A percentile compares a stretch with the other conserved stretches of the same genome.
Conservation (phyloP, 1,284 basidiomycete genomes). For the Cryptococcus sp. region DNA sequence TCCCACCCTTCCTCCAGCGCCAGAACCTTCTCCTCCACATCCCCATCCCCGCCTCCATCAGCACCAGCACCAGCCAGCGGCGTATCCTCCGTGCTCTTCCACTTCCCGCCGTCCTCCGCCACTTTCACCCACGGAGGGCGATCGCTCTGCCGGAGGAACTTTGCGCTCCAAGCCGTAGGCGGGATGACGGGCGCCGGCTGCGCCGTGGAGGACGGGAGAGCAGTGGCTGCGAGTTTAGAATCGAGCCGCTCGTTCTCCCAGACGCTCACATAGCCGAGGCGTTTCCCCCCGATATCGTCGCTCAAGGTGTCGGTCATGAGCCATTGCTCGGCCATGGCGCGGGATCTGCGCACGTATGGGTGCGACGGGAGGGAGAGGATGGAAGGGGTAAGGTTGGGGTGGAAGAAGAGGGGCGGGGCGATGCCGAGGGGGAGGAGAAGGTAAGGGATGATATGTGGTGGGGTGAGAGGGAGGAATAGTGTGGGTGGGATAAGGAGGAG, state of each 20-base stretch:
- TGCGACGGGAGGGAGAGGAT: conserved; percentile 25
- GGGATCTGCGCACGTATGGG: conserved; percentile 14
- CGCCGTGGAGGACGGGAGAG: conserved; percentile 9
- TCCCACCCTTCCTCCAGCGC: conserved; percentile 42
- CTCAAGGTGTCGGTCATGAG: conserved; percentile 40
- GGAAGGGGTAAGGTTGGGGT: conserved; percentile 40
- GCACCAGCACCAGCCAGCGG: not conserved
- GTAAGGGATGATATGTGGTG: conserved; percentile 36
- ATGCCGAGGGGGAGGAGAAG: conserved; percentile 44
- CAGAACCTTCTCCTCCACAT: conserved; percentile 27
- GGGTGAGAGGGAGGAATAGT: conserved; percentile 43
- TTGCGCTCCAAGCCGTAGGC: conserved; percentile 27
- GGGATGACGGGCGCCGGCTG: conserved; percentile 9
- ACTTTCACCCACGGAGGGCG: conserved; percentile 44
- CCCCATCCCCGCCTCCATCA: conserved; percentile 3
- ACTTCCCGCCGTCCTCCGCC: conserved; percentile 16
- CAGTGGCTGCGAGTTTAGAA: conserved; percentile 23
- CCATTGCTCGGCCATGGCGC: conserved; percentile 29
- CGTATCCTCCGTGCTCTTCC: conserved; percentile 19
- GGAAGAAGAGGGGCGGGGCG: conserved; percentile 40
- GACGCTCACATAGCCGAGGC: conserved; percentile 40
- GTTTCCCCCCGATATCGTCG: conserved; percentile 33
- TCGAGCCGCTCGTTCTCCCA: conserved; percentile 50
- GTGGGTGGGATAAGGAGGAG: conserved; percentile 42
- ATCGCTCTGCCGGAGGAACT: conserved; percentile 38